These are phyloP conservation scores for Colletotrichum sublineola DNA, from an alignment of 2,329 filamentous ascomycete species.

Conservation along the genomic window DNA sequence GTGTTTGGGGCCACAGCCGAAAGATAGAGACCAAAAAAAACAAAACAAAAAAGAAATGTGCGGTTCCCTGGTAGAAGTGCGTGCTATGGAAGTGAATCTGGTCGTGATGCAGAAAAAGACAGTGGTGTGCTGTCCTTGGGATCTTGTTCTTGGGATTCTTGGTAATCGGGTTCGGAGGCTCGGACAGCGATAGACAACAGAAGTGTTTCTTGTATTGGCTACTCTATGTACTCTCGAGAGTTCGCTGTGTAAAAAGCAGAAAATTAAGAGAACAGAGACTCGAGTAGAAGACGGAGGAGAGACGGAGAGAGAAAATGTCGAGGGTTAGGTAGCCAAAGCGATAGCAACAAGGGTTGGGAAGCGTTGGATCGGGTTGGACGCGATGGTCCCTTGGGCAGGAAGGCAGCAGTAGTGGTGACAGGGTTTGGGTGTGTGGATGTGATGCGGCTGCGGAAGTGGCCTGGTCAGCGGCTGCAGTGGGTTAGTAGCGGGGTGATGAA, in stretches of 20 bases:
- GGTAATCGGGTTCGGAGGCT: slow-evolving; percentile 28
- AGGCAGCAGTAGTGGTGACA: slow-evolving; percentile 30
- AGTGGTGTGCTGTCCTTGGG: slow-evolving; percentile 18
- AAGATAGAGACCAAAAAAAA: neutral
- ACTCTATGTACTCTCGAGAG: slow-evolving; percentile 35
- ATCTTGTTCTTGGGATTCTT: slow-evolving; percentile 15
- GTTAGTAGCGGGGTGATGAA: slow-evolving; percentile 32
- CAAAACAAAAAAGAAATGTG: neutral
- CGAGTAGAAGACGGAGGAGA: slow-evolving; percentile 16
- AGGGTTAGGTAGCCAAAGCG: neutral
- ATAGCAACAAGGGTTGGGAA: slow-evolving; percentile 19
- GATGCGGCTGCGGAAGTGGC: slow-evolving; percentile 6
- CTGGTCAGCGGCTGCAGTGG: slow-evolving; percentile 34
- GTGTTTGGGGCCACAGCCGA: neutral
- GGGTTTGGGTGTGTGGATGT: slow-evolving; percentile 19
- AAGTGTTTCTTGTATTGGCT: slow-evolving; percentile 41
- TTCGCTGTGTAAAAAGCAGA: slow-evolving; percentile 11
- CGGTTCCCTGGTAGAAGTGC: slow-evolving; percentile 23
- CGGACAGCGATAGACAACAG: slow-evolving; percentile 35
- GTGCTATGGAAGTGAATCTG: slow-evolving; percentile 33
- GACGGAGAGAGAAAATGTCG: slow-evolving; percentile 19
- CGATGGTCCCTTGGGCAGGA: slow-evolving; percentile 35
- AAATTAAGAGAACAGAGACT: slow-evolving; percentile 30
- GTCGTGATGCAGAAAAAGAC: slow-evolving; percentile 6
- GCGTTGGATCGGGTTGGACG: slow-evolving; percentile 29